phyloP scores from a whole-genome alignment of 2,329 filamentous ascomycete genomes.

The Fusarium nisikadoi region DNA sequence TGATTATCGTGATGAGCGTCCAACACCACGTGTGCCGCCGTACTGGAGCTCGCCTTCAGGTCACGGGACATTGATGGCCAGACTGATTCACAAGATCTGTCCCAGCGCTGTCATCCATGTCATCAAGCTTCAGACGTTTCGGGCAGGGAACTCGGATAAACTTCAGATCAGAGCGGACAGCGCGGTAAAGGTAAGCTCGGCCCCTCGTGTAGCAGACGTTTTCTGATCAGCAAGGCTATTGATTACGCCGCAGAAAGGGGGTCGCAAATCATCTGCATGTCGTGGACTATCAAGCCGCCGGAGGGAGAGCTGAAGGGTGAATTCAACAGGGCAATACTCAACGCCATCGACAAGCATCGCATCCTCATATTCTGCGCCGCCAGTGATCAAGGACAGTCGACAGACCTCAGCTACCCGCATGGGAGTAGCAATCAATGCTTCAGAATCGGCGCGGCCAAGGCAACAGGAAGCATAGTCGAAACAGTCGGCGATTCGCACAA shows the following conservation, averaged over 20 bases:
- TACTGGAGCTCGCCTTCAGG: not conserved
- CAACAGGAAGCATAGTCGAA: constrained; percentile 6
- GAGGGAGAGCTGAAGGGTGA: not conserved
- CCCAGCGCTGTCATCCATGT: not conserved
- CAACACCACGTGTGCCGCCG: not conserved
- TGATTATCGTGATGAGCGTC: not conserved
- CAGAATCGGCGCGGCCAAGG: constrained; percentile 19
- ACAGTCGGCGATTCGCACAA: not conserved
- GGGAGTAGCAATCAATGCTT: constrained; percentile 11
- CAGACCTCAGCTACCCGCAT: constrained; percentile 8
- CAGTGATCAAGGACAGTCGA: constrained; percentile 4
- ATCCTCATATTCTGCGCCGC: not conserved
- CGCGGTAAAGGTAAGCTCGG: not conserved
- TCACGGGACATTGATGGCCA: not conserved
- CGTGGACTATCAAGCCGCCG: not conserved
- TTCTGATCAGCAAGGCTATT: not conserved
- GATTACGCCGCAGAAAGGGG: not conserved
- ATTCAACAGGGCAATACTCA: not conserved
- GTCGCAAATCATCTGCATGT: not conserved
- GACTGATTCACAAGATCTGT: not conserved
- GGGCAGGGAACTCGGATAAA: not conserved
- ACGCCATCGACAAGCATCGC: not conserved
- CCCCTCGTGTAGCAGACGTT: rapidly evolving
- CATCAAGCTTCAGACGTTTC: not conserved
- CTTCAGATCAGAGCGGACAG: not conserved